A percentile compares a stretch with the other conserved stretches of the same genome.
phyloP scores from a whole-genome alignment of 768 basidiomycete genomes.

The Suillus paluster region DNA sequence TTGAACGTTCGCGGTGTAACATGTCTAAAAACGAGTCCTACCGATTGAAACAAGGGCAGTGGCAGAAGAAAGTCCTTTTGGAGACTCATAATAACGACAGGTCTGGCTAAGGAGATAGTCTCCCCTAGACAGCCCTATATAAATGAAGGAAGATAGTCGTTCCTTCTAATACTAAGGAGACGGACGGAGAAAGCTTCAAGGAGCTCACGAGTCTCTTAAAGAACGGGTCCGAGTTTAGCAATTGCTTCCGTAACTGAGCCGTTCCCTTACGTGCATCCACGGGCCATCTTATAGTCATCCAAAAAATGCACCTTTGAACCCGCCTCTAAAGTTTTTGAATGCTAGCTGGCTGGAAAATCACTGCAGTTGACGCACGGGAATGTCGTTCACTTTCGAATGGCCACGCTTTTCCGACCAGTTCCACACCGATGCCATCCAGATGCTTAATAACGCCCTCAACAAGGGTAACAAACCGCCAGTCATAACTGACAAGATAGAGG shows the following conservation, averaged over 20 bases:
- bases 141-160: no score
- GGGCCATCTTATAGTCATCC: not conserved
- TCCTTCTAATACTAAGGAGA: no score
- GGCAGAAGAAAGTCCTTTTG: no score
- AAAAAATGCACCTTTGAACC: conserved; percentile 12
- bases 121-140: no score
- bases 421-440: conserved; percentile 93
- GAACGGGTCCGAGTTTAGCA: no score
- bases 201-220: no score
- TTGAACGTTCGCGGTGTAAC: no score
- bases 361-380: conserved; percentile 30
- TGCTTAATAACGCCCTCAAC: conserved; percentile 96
- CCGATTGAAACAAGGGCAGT: no score
- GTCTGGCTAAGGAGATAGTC: no score
- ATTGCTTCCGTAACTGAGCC: conserved; percentile 9
- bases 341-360: not conserved
- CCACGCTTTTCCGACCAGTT: conserved; percentile 97
- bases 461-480: conserved; percentile 98
- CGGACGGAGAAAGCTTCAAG: no score
- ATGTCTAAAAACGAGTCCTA: no score
- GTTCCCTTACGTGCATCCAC: conserved; percentile 7
- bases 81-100: no score
- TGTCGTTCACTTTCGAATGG: conserved; percentile 96
- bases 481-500: conserved; percentile 96
- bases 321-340: not conserved